These are phyloP conservation scores for Coniochaeta sp. DNA, from an alignment of 2,329 filamentous ascomycete species.

Conservation along the genomic window DNA sequence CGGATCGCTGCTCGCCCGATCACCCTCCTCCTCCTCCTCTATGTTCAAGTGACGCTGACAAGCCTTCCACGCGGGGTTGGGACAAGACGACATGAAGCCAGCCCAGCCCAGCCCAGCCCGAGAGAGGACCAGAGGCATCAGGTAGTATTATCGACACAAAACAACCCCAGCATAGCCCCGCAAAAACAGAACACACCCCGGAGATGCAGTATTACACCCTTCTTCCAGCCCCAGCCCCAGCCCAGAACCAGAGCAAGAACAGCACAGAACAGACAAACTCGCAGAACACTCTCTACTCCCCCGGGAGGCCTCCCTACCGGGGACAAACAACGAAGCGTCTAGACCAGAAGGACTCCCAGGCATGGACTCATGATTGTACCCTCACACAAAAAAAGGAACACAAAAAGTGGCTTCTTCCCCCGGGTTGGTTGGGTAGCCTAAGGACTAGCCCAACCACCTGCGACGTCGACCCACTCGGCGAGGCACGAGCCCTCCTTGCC, in stretches of 20 bases:
- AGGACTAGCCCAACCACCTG: conserved; percentile 75
- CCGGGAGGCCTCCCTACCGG: background rate
- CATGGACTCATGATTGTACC: background rate
- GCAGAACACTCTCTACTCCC: background rate
- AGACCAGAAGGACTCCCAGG: background rate
- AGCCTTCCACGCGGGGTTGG: background rate
- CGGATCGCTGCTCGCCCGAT: background rate
- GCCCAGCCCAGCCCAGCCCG: background rate
- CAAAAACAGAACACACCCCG: background rate
- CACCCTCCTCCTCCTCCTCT: too few species aligned
- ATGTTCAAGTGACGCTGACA: background rate
- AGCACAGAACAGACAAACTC: background rate
- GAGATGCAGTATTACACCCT: background rate
- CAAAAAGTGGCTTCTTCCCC: too few species aligned
- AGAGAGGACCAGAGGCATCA: too few species aligned
- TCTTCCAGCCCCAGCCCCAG: background rate
- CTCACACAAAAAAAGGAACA: too few species aligned
- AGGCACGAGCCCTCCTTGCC: conserved; percentile 95
- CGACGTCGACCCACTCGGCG: conserved; percentile 94
- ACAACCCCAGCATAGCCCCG: background rate
- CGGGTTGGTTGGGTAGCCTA: too few species aligned
- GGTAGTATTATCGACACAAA: background rate
- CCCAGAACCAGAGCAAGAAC: too few species aligned
- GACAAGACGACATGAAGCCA: background rate
- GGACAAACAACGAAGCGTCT: background rate